Evolutionary conservation across 2,329 filamentous ascomycete genomes (phyloP), one percentile per base, ranked within the genome.

Genomic region (Aspergillus carbonarius): DNA sequence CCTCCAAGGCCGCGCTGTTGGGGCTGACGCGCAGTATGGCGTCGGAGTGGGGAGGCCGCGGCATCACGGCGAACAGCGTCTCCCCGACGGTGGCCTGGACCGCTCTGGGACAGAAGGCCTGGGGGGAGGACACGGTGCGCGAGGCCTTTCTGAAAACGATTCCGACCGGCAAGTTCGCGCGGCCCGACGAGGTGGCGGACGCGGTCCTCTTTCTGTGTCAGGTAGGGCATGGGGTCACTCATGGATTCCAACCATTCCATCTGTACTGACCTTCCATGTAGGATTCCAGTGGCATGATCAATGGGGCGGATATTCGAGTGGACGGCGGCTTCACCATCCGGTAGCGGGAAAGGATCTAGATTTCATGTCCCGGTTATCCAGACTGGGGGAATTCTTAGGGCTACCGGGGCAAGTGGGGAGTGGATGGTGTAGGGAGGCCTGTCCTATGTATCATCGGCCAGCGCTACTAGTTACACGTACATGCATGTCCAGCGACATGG

Each of bases 41-140:
- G 0, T 76, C 73, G 23, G 79, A 82, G 60, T 82, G 79, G 79
- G 79, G 72, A 1, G 64, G 72, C 4, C 68, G 72, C 5, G 79
- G 79, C 1, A 80, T 81, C 10, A 81, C 78, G 0, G 68, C 77
- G 4, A 82, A 82, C 59, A 76, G 72, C 3, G 75, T 82, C 3
- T 76, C 72, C 12, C 79, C 79, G 12, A 79, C 78, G 4, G 77
- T 79, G 12, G 78, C 78, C 3, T 79, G 77, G 78, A 82, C 79
- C 9, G 74, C 69, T 6, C 63, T 82, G 32, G 79, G 78, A 3
- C 74, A 75, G 63, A 78, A 77, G 60, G 75, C 75, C 5, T 78
- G 76, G 76, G 74, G 74, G 1, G 72, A 74, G 35, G 62, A 69
- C 1, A 58, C 59, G 8, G 74, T 77, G 37, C 62, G 71, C 32